phyloP scores from a whole-genome alignment of 805 yeast genomes.

The Candida boleticola region DNA sequence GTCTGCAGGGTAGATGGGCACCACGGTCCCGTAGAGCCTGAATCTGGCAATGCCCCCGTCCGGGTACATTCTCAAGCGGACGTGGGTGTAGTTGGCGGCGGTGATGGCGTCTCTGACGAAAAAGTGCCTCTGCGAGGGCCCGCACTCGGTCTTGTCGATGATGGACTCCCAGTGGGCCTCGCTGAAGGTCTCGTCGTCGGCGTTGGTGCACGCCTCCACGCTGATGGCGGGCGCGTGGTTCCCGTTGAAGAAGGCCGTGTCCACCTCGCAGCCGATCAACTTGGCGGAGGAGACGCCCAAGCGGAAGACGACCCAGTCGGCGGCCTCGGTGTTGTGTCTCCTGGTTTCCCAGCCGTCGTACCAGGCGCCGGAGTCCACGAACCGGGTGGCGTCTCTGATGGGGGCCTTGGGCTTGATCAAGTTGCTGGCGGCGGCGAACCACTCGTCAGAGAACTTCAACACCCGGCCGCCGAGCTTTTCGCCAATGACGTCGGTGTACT shows the following conservation, averaged over 20 bases:
- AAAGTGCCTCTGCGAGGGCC: constrained; percentile 85
- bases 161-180: constrained; percentile 67
- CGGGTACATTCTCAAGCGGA: constrained; percentile 88
- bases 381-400: constrained; percentile 74
- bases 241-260: constrained; percentile 92
- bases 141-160: constrained; percentile 74
- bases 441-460: constrained; percentile 74
- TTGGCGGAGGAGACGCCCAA: constrained; percentile 83
- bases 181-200: constrained; percentile 29
- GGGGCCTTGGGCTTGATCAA: constrained; percentile 80
- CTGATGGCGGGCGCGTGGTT: constrained; percentile 91
- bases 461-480: constrained; percentile 80
- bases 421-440: constrained; percentile 93
- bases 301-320: constrained; percentile 83
- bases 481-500: constrained; percentile 77
- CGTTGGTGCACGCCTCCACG: constrained; percentile 63
- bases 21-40: constrained; percentile 80
- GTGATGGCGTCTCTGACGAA: constrained; percentile 64
- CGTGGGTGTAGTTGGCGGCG: constrained; percentile 67
- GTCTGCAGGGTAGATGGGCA: constrained; percentile 62
- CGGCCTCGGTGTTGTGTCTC: constrained; percentile 80
- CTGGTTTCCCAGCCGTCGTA: constrained; percentile 99
- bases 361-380: constrained; percentile 90
- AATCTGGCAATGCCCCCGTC: constrained; percentile 98
- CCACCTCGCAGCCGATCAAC: constrained; percentile 81